Percentiles rank a stretch among this genome's conserved stretches.
phyloP scores from a whole-genome alignment of 106 monocot species.

The Dendrobium huoshanense region DNA sequence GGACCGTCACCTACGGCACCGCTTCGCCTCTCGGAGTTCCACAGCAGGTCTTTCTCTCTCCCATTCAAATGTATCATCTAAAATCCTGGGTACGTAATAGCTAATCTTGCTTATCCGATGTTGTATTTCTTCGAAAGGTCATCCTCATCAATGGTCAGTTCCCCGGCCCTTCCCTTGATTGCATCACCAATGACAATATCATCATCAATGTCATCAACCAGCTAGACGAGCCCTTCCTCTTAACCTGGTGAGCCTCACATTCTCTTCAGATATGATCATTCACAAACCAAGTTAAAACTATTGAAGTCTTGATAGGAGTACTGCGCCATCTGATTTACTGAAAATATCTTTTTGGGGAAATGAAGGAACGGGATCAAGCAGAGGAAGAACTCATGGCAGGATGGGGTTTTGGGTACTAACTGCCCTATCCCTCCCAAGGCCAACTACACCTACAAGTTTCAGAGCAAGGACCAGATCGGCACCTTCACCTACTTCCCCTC shows the following conservation, averaged over 20 bases:
- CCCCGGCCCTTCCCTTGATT: conserved; percentile 72
- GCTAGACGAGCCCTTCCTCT: conserved; percentile 93
- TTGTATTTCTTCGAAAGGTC: conserved; percentile 28
- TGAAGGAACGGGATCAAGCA: conserved; percentile 91
- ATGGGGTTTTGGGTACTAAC: conserved; percentile 91
- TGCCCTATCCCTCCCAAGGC: conserved; percentile 71
- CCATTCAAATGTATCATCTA: background rate
- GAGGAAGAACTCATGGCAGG: conserved; percentile 99
- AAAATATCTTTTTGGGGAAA: background rate
- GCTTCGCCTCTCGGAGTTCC: conserved; percentile 26
- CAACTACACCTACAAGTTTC: conserved; percentile 90
- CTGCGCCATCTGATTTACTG: too few species aligned
- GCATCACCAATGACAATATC: conserved; percentile 88
- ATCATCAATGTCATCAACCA: conserved; percentile 73
- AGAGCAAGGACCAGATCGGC: conserved; percentile 93
- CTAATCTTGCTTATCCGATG: background rate
- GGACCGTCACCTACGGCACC: conserved; percentile 34
- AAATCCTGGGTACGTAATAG: too few species aligned
- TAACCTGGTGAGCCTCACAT: conserved; percentile 47
- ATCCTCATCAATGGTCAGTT: conserved; percentile 89
- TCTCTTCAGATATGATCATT: conserved; percentile 1
- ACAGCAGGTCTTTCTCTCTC: conserved; percentile 21
- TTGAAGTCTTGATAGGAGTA: too few species aligned
- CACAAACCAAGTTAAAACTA: background rate
- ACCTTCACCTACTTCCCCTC: conserved; percentile 81